Evolutionary conservation across 495 filamentous ascomycete genomes (phyloP).

Genomic region (Aspergillus ostianus): DNA sequence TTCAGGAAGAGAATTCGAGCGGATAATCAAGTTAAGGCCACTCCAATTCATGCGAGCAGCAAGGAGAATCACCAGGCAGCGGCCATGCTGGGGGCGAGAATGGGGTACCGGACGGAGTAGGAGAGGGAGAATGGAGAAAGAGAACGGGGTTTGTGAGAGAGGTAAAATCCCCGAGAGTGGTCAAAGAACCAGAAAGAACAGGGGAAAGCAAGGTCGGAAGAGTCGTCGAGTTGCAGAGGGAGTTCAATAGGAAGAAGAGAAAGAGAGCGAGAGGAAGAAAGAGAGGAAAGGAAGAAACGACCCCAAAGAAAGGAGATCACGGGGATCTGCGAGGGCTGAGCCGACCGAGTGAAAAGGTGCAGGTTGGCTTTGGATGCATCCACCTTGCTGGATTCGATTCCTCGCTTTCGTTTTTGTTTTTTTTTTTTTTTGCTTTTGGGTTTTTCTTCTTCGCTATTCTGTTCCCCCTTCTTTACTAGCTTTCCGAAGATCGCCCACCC

Average conservation of each 20-base stretch:
- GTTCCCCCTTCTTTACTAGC: neutral
- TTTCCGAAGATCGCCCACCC: neutral
- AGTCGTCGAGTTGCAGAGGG: neutral
- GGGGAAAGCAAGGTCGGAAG: neutral
- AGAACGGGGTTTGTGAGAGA: neutral
- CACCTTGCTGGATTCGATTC: neutral
- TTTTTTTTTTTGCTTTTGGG: neutral
- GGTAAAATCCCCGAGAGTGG: too few relatives aligned
- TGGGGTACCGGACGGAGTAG: neutral
- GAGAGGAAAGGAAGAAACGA: conserved; percentile 1
- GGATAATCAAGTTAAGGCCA: conserved; percentile 7
- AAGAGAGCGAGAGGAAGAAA: conserved; percentile 1
- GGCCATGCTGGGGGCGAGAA: conserved; percentile 17
- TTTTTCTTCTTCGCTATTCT: neutral
- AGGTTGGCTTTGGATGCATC: neutral
- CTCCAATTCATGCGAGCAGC: conserved; percentile 1
- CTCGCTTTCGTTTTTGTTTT: neutral
- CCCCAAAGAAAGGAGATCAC: neutral
- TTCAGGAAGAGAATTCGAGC: neutral
- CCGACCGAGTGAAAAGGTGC: neutral
- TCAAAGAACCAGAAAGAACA: too few relatives aligned
- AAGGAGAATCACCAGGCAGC: conserved; percentile 20
- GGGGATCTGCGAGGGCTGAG: neutral
- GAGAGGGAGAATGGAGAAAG: neutral
- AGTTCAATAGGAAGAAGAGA: neutral